Evolutionary conservation across 1,284 basidiomycete genomes (phyloP).

Genomic region (Somion occarium): DNA sequence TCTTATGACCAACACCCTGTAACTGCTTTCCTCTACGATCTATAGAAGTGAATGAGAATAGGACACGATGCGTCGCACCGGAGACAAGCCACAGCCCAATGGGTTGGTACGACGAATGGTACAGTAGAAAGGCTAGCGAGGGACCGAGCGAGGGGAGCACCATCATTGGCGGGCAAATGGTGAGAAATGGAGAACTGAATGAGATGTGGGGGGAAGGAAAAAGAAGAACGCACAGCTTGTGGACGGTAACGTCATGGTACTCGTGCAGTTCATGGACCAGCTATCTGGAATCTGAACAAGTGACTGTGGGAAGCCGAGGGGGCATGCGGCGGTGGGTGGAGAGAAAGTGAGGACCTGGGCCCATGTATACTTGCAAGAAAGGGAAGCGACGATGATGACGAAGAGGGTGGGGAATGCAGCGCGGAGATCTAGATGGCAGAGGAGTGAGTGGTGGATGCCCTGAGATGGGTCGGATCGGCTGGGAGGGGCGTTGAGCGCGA

Average conservation of each 20-base stretch:
- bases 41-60: too few species aligned
- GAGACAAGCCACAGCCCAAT: too few species aligned
- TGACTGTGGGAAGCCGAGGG: neutral
- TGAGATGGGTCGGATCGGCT: neutral
- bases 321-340: neutral
- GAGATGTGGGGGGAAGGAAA: neutral
- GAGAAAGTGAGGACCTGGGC: neutral
- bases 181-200: neutral
- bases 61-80: too few species aligned
- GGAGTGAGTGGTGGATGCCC: neutral
- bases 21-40: too few species aligned
- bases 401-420: neutral
- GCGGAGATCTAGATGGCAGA: too few species aligned
- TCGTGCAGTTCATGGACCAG: too few species aligned
- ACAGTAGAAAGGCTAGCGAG: too few species aligned
- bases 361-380: neutral
- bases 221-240: slow-evolving; percentile 3
- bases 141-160: neutral
- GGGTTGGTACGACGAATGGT: too few species aligned
- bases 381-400: neutral
- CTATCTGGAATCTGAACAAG: too few species aligned
- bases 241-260: neutral
- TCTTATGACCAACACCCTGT: too few species aligned
- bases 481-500: neutral
- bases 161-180: neutral